Evolutionary conservation across 257 asterid genomes (phyloP).

Genomic region (Craterostigma plantagineum): DNA sequence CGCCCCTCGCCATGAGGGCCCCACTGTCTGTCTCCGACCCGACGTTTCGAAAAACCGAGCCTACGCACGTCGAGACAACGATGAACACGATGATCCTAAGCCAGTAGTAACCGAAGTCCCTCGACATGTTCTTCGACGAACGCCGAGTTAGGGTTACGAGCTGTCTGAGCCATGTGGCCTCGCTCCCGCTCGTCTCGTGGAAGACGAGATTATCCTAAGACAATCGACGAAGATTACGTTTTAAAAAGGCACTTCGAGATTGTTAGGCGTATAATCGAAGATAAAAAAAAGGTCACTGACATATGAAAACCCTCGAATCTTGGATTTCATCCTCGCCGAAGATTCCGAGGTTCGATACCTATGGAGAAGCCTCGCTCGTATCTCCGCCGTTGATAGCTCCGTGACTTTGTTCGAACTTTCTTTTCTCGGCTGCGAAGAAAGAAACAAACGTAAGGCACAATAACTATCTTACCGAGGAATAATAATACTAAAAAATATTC

Average conservation of each 20-base stretch:
- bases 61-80: constrained; percentile 40
- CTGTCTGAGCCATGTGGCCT: constrained; percentile 52
- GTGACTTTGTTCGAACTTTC: constrained; percentile 11
- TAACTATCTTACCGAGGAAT: too few species aligned
- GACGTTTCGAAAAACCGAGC: constrained; percentile 55
- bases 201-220: constrained; percentile 26
- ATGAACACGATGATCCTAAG: constrained; percentile 51
- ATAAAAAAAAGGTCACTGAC: constrained; percentile 20
- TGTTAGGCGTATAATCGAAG: too few species aligned
- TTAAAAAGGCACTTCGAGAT: too few species aligned
- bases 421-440: constrained; percentile 20
- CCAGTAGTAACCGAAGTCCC: constrained; percentile 94
- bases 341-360: constrained; percentile 35
- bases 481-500: neutral
- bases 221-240: too few species aligned
- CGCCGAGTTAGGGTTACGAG: constrained; percentile 45
- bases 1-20: constrained; percentile 62
- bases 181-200: constrained; percentile 33
- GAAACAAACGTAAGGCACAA: neutral
- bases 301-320: constrained; percentile 23
- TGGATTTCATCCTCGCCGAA: constrained; percentile 19
- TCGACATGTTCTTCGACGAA: constrained; percentile 55
- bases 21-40: constrained; percentile 28
- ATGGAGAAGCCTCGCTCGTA: constrained; percentile 47
- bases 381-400: constrained; percentile 35